Conservation (phyloP, 805 yeast genomes). For the Ogataea corticis region DNA sequence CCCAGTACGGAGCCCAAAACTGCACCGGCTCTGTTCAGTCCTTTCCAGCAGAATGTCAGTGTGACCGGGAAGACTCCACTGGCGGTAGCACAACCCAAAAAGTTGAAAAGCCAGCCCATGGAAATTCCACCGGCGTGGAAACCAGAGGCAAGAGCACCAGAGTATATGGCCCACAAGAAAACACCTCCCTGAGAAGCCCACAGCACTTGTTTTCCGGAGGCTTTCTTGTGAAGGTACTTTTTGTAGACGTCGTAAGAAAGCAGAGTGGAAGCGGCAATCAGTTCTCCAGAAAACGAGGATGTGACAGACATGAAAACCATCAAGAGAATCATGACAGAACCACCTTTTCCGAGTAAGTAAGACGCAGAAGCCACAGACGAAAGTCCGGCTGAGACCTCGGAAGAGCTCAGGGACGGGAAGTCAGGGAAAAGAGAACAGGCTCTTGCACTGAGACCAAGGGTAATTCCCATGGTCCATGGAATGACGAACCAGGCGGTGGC, state of each 20-base stretch:
- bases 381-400: slow-evolving; percentile 6
- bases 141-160: slow-evolving; percentile 50
- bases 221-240: slow-evolving; percentile 46
- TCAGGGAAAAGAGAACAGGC: slow-evolving; percentile 7
- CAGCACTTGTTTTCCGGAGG: slow-evolving; percentile 44
- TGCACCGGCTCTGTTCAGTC: slow-evolving; percentile 44
- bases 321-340: slow-evolving; percentile 45
- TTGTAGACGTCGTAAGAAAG: slow-evolving; percentile 49
- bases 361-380: slow-evolving; percentile 4
- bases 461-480: slow-evolving; percentile 38
- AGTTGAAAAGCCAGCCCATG: slow-evolving; percentile 41
- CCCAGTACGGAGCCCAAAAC: slow-evolving; percentile 44
- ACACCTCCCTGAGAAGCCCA: slow-evolving; percentile 44
- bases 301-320: slow-evolving; percentile 51
- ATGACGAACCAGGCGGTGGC: slow-evolving; percentile 39
- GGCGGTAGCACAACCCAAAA: slow-evolving; percentile 43
- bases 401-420: slow-evolving; percentile 5
- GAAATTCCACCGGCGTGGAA: slow-evolving; percentile 49
- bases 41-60: slow-evolving; percentile 42
- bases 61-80: slow-evolving; percentile 49
- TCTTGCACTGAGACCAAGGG: slow-evolving; percentile 16
- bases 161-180: slow-evolving; percentile 40
- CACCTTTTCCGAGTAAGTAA: slow-evolving; percentile 44
- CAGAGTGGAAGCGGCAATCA: slow-evolving; percentile 48
- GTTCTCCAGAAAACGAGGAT: slow-evolving; percentile 51